These are phyloP conservation scores for Calonectria crousiana DNA, from an alignment of 2,329 filamentous ascomycete species.

Conservation along the genomic window DNA sequence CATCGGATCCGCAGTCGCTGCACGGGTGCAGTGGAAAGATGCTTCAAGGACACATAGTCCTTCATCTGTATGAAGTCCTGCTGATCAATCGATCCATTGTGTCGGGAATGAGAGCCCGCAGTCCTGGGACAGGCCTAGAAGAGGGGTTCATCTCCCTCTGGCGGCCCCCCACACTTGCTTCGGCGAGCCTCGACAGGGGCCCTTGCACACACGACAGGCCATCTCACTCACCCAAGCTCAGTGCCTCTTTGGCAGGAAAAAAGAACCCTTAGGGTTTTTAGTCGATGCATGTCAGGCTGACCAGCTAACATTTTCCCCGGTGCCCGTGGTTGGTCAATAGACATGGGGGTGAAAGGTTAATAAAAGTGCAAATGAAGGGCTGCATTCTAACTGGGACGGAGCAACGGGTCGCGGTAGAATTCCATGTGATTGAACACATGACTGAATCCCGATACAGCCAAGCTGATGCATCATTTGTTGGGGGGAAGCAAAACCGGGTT, in stretches of 20 bases:
- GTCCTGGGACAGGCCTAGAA: neutral
- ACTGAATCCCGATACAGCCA: neutral
- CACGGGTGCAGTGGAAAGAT: neutral
- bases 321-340: conserved; percentile 1
- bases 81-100: neutral
- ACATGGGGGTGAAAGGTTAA: neutral
- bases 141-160: neutral
- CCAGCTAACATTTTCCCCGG: neutral
- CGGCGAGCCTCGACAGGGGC: too few species aligned
- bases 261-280: neutral
- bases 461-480: neutral
- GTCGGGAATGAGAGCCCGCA: neutral
- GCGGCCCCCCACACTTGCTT: too few species aligned
- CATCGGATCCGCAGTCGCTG: neutral
- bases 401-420: neutral
- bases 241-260: neutral
- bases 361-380: neutral
- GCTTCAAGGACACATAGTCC: neutral
- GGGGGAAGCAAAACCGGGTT: neutral
- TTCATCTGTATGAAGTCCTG: neutral
- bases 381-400: neutral
- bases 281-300: neutral
- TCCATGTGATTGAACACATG: neutral
- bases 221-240: neutral
- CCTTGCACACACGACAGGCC: neutral